Percentiles rank a stretch among this genome's conserved stretches.
phyloP scores from a whole-genome alignment of 441 rosid genomes.

The Macaranga tanarius region DNA sequence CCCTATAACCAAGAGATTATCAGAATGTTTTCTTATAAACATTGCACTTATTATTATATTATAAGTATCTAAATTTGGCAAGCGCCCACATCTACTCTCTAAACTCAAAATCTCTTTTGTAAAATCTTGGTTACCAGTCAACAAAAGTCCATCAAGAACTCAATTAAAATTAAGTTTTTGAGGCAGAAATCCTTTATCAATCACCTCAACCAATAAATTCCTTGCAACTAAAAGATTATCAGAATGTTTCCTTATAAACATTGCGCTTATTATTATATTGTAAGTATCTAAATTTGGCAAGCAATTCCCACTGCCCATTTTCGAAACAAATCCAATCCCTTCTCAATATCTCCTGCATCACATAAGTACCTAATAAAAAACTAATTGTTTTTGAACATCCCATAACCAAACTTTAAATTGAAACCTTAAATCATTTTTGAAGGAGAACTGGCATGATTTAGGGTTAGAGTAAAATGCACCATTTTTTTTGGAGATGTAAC shows the following conservation, averaged over 20 bases:
- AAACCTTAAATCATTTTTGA: too few species aligned
- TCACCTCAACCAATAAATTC: constrained; percentile 79
- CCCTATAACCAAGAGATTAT: constrained; percentile 76
- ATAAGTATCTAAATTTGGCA: constrained; percentile 88
- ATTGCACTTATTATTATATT: constrained; percentile 68
- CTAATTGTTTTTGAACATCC: too few species aligned
- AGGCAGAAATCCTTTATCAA: constrained; percentile 86
- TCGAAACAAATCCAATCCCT: constrained; percentile 59
- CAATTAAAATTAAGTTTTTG: constrained; percentile 68
- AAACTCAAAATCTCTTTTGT: constrained; percentile 69
- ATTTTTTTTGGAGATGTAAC: too few species aligned
- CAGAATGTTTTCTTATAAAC: constrained; percentile 80
- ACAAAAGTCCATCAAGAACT: constrained; percentile 73
- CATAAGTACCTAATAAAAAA: constrained; percentile 65
- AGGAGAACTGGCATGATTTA: too few species aligned
- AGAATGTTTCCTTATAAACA: constrained; percentile 81
- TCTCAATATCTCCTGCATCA: constrained; percentile 66
- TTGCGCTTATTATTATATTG: constrained; percentile 63
- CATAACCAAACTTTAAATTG: too few species aligned
- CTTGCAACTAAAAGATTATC: constrained; percentile 80
- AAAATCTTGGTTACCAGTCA: constrained; percentile 81
- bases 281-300: constrained; percentile 91
- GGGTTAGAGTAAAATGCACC: too few species aligned
- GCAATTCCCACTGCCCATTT: constrained; percentile 63
- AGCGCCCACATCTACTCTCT: constrained; percentile 66